These are phyloP conservation scores for Aspergillus novoparasiticus DNA, from an alignment of 2,329 filamentous ascomycete species.

Conservation along the genomic window DNA sequence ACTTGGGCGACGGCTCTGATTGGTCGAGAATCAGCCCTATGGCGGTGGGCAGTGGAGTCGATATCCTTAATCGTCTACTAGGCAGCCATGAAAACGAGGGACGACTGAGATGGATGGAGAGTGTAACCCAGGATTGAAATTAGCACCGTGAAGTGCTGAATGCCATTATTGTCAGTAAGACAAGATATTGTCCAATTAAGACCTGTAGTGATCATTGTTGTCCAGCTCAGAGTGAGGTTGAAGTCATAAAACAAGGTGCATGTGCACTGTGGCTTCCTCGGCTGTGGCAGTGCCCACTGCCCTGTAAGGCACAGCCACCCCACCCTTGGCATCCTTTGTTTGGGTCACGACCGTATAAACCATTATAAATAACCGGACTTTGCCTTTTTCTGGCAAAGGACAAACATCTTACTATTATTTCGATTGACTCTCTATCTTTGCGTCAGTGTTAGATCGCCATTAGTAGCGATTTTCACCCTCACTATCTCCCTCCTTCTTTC, in stretches of 20 bases:
- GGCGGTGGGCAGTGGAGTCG: background rate
- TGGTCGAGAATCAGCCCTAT: background rate
- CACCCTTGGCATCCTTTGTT: background rate
- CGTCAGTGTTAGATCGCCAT: background rate
- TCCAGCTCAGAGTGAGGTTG: background rate
- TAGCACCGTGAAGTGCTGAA: background rate
- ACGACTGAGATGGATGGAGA: background rate
- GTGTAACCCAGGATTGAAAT: background rate
- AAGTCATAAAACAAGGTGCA: background rate
- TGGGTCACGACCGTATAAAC: background rate
- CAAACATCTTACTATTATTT: background rate
- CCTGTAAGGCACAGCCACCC: background rate
- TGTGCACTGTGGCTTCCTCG: background rate
- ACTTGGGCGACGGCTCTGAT: background rate
- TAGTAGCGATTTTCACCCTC: background rate
- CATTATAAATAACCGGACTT: background rate
- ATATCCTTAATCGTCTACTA: background rate
- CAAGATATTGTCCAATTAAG: background rate
- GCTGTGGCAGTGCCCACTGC: background rate
- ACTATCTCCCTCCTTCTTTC: background rate
- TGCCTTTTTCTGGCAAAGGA: background rate
- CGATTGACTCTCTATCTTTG: background rate
- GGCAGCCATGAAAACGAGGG: conserved; percentile 1
- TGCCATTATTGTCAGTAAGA: no score
- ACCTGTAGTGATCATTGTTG: background rate